phyloP scores from a whole-genome alignment of 345 rosid genomes.

The Angophora floribunda region DNA sequence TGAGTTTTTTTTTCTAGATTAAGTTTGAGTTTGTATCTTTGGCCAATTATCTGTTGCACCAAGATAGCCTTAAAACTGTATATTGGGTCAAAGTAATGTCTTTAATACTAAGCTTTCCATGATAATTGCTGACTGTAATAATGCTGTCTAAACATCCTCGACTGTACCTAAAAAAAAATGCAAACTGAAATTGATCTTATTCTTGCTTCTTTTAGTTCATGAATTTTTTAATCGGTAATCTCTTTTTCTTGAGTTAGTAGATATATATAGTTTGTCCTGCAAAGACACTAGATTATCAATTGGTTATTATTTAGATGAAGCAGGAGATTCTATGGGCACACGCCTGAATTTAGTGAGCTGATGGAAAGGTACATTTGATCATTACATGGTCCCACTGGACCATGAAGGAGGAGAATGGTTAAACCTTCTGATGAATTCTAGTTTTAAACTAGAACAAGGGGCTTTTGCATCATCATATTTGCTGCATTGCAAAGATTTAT shows the following conservation, averaged over 20 bases:
- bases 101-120: not conserved
- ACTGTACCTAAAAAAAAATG: not conserved
- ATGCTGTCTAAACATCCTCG: not conserved
- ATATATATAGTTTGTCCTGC: not conserved
- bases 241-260: not conserved
- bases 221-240: not conserved
- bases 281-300: not conserved
- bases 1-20: constrained; percentile 7
- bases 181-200: not conserved
- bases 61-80: not conserved
- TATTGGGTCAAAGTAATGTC: not conserved
- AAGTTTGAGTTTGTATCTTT: not conserved
- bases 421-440: not conserved
- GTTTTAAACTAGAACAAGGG: not conserved
- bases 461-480: not conserved
- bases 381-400: not conserved
- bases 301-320: not conserved
- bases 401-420: not conserved
- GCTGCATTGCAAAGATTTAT: not conserved
- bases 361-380: not conserved
- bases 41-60: not conserved
- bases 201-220: not conserved
- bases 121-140: not conserved
- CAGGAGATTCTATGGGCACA: not conserved
- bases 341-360: not conserved